phyloP scores from a whole-genome alignment of 2,329 filamentous ascomycete genomes.

The Westerdykella aurantiaca region DNA sequence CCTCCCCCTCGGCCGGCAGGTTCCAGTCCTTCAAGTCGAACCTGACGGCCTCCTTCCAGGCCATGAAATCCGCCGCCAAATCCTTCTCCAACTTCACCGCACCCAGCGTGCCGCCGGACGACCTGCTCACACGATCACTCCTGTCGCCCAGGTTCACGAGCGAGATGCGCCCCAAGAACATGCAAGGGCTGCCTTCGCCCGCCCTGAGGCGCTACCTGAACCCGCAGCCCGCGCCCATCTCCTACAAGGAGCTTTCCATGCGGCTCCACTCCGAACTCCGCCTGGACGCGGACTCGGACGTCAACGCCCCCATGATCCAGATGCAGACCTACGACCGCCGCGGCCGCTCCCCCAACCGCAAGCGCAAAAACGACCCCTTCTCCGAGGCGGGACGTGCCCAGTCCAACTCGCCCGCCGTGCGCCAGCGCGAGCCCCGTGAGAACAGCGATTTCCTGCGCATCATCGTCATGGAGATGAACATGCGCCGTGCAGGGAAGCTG shows the following conservation, averaged over 20 bases:
- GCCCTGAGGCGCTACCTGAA: conserved; percentile 58
- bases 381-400: conserved; percentile 42
- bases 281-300: conserved; percentile 29
- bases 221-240: conserved; percentile 42
- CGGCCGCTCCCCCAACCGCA: conserved; percentile 23
- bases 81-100: conserved; percentile 56
- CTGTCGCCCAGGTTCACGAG: conserved; percentile 55
- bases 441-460: conserved; percentile 60
- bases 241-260: conserved; percentile 35
- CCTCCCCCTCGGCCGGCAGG: conserved; percentile 23
- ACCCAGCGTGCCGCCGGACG: conserved; percentile 49
- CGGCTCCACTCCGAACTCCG: conserved; percentile 36
- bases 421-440: conserved; percentile 58
- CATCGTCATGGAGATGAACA: conserved; percentile 63
- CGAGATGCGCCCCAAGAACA: conserved; percentile 54
- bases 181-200: conserved; percentile 50
- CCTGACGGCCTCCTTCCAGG: conserved; percentile 56
- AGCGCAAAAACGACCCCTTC: conserved; percentile 32
- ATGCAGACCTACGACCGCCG: conserved; percentile 55
- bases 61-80: conserved; percentile 56
- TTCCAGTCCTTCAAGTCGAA: conserved; percentile 57
- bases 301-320: conserved; percentile 53
- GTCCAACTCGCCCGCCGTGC: conserved; percentile 40
- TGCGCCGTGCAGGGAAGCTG: conserved; percentile 58
- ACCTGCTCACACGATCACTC: conserved; percentile 56